Base-by-base conservation (phyloP, 2,329 filamentous ascomycete genomes). In the Fusarium fujikuroi region DNA sequence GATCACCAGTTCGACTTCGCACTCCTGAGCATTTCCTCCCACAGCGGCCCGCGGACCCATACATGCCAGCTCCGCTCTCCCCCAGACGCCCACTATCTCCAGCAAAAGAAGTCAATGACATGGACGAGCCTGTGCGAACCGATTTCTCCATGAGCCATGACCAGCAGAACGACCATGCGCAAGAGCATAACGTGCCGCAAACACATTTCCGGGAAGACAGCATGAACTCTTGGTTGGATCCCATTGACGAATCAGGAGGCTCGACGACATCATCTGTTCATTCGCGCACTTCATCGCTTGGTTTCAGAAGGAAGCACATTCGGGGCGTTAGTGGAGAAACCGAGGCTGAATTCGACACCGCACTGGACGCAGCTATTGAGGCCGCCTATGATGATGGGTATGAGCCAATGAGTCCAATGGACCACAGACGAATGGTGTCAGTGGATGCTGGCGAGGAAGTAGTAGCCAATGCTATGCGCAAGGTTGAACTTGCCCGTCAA, bases 301-400 rank as follows among this genome's bases (percentile, higher is more conserved):
- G 90, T 47, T 83, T 93, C 53, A 87, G 90, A 69, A 88, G 92
- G 72, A 93, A 92, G 77, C 92, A 93, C 73, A 89, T 94, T 60
- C 90, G 92, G 54, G 87, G 86, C 40, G 80, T 87, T 6, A 95
- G 93, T 72, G 91, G 91, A 49, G 90, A 88, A 36, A 96, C 94
- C 0, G 94, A 97, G 80, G 92, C 93, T 11, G 95, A 97, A 79
- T 97, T 98, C 74, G 95, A 98, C 82, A 95, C 94, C 14, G 96
- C 96, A 8, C 87, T 98, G 47, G 95, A 98, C 83, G 95, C 95
- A 30, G 96, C 96, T 19, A 95, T 98, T 14, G 96, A 98, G 81
- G 95, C 95, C 57, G 96, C 95, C 9, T 99, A 98, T 80, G 93
- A 97, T 80, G 95, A 98, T 71, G 93, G 93, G 2, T 93, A 94